Conservation (phyloP, 306 rosid species). For the Prunus salicina region DNA sequence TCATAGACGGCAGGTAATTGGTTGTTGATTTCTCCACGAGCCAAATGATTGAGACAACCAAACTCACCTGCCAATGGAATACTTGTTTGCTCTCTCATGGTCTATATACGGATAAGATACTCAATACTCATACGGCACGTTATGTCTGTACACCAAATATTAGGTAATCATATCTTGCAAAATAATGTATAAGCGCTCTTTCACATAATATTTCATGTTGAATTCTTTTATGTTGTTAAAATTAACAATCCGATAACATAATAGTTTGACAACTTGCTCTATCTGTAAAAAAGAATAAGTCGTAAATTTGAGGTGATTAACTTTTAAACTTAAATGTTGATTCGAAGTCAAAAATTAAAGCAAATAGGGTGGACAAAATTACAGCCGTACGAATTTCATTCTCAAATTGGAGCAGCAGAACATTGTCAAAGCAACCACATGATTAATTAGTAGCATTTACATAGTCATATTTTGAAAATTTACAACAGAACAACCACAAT, state of each 20-base stretch:
- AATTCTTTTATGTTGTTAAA: too few species aligned
- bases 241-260: background rate
- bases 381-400: too few species aligned
- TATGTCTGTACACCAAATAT: background rate
- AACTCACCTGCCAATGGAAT: slow-evolving; percentile 35
- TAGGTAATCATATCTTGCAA: background rate
- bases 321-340: background rate
- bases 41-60: slow-evolving; percentile 12
- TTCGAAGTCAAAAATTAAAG: background rate
- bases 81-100: slow-evolving; percentile 12
- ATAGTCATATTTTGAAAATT: too few species aligned
- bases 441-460: too few species aligned
- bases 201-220: background rate
- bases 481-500: background rate
- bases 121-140: background rate
- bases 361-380: background rate
- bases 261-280: too few species aligned
- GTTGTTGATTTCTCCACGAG: slow-evolving; percentile 3
- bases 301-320: background rate
- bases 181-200: background rate
- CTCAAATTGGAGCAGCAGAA: too few species aligned
- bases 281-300: background rate
- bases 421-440: too few species aligned
- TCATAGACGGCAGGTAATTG: background rate
- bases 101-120: background rate